Evolutionary conservation across 73 alveolate species (phyloP).

Genomic region (Paramecium biaurelia): DNA sequence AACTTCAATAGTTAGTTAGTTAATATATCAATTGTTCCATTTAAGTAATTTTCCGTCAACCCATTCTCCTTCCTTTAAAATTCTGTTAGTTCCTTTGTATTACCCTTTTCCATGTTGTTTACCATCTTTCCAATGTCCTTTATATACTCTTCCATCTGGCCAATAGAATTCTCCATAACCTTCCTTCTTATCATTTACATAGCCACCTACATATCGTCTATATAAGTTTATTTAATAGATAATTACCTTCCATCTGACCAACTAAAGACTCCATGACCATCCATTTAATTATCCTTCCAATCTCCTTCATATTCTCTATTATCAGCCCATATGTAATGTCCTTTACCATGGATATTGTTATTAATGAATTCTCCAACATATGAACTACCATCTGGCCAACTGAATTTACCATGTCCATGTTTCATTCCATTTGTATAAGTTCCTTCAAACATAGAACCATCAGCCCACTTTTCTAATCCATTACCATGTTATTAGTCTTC

Average conservation of each 20-base stretch:
- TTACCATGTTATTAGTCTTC: slow-evolving; percentile 64
- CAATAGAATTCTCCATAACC: slow-evolving; percentile 71
- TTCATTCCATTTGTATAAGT: slow-evolving; percentile 55
- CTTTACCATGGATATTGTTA: slow-evolving; percentile 67
- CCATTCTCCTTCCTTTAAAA: slow-evolving; percentile 74
- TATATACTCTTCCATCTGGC: slow-evolving; percentile 62
- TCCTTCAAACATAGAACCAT: slow-evolving; percentile 67
- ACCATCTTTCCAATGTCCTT: slow-evolving; percentile 72
- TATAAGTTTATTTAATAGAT: background rate
- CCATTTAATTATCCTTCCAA: slow-evolving; percentile 64
- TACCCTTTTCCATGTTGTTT: slow-evolving; percentile 74
- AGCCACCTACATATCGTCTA: slow-evolving; percentile 50
- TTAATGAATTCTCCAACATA: slow-evolving; percentile 55
- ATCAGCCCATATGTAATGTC: slow-evolving; percentile 64
- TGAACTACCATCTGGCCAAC: slow-evolving; percentile 67
- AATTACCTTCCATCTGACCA: slow-evolving; percentile 66
- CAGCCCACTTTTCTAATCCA: slow-evolving; percentile 67
- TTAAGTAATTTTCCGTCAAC: slow-evolving; percentile 72
- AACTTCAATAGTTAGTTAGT: background rate
- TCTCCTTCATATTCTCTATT: slow-evolving; percentile 67
- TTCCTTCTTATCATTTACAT: slow-evolving; percentile 57
- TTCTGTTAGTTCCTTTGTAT: slow-evolving; percentile 67
- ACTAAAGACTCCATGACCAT: slow-evolving; percentile 60
- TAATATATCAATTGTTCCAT: slow-evolving; percentile 57
- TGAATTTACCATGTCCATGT: slow-evolving; percentile 63